Conservation (phyloP, 1,284 basidiomycete species). For the Malassezia brasiliensis region DNA sequence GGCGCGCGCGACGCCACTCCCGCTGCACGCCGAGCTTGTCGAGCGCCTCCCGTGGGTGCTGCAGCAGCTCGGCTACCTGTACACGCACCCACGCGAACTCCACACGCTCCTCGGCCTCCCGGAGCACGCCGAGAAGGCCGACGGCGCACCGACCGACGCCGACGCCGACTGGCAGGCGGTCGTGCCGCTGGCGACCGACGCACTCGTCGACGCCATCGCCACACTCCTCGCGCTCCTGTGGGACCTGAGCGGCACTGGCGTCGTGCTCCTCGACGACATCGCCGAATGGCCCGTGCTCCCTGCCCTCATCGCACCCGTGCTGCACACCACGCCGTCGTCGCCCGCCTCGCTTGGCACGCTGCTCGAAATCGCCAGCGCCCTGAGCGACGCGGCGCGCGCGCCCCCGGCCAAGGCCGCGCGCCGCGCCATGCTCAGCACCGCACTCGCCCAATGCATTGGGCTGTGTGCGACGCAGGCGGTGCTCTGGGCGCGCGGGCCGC, state of each 20-base stretch:
- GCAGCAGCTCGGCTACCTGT: slow-evolving; percentile 75
- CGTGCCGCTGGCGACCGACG: slow-evolving; percentile 52
- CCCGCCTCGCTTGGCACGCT: slow-evolving; percentile 42
- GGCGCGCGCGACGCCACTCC: slow-evolving; percentile 9
- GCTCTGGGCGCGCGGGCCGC: slow-evolving; percentile 7
- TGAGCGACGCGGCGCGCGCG: neutral
- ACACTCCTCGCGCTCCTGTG: slow-evolving; percentile 58
- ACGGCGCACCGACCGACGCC: slow-evolving; percentile 56
- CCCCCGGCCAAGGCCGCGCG: too few relatives aligned
- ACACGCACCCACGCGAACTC: slow-evolving; percentile 80
- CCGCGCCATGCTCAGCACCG: neutral
- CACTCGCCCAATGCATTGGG: slow-evolving; percentile 10
- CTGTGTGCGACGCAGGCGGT: slow-evolving; percentile 14
- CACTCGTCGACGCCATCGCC: slow-evolving; percentile 23
- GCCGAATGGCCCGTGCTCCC: slow-evolving; percentile 63
- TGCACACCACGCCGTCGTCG: slow-evolving; percentile 26
- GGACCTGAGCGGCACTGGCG: slow-evolving; percentile 61
- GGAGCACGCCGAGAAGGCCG: slow-evolving; percentile 60
- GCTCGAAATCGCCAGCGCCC: slow-evolving; percentile 20
- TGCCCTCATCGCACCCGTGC: slow-evolving; percentile 21
- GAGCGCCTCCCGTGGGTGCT: slow-evolving; percentile 63
- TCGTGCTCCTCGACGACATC: slow-evolving; percentile 58
- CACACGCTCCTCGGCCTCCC: slow-evolving; percentile 63
- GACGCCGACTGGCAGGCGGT: slow-evolving; percentile 3
- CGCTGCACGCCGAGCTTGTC: slow-evolving; percentile 53